Evolutionary conservation across 2,329 filamentous ascomycete genomes (phyloP), one percentile per base, ranked within the genome.

Genomic region (Xylariaceae sp.): DNA sequence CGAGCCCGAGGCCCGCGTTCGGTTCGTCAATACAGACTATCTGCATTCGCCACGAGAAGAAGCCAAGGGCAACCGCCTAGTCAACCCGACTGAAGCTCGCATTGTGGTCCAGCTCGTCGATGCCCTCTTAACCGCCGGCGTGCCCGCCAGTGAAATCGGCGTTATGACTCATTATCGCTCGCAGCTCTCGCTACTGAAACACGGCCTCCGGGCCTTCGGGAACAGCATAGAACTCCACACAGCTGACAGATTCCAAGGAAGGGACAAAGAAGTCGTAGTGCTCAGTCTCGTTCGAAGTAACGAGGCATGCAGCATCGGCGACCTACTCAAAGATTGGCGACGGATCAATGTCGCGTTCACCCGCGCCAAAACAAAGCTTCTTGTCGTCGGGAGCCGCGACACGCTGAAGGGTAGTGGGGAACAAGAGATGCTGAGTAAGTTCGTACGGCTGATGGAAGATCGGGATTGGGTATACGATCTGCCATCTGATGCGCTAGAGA

Each of bases 81-180:
- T 94, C 56, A 99, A 99, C 69, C 81, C 85, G 0, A 81, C 85
- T n/a, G 94, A 99, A 75, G 89, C 88, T 1, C 82, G 80, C 1
- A 77, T 97, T 15, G 85, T 90, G 13, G 82, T 84, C 0, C 90
- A 97, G 66, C 81, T 97, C 10, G 91, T 97, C 15, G 83, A 92
- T 56, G 81, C 85, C 0, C 81, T 99, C 3, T 79, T 97, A 42
- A 81, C 83, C 0, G 81, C 85, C 1, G 94, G 94, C 21, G 82
- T 97, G 1, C 77, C 89, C 0, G 81, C 88, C 0, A 75, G 77
- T 0, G 88, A 93, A 46, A 92, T 99, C 51, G 94, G 94, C 40
- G 88, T 99, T 61, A 97, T 99, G 76, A 97, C 94, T 13, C 92
- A 97, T 72, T 99, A 99, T 73, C 89, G 94, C 53, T 92, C 89